These are phyloP conservation scores for Penicillium subrubescens DNA, from an alignment of 495 filamentous ascomycete species.

Conservation along the genomic window DNA sequence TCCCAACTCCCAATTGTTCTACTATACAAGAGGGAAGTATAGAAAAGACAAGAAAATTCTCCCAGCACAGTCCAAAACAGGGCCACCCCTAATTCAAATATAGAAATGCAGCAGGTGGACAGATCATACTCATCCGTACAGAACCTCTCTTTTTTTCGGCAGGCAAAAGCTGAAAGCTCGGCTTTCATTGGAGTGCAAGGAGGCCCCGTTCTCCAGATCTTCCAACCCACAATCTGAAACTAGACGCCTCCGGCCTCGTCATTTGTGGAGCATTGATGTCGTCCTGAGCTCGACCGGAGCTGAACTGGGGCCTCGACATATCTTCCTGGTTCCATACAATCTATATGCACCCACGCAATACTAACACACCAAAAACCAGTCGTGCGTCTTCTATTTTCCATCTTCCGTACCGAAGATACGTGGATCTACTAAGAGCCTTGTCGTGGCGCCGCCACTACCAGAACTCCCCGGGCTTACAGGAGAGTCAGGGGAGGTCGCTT, in stretches of 20 bases:
- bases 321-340: background rate
- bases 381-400: background rate
- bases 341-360: background rate
- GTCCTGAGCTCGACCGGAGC: slow-evolving; percentile 15
- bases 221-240: slow-evolving; percentile 3
- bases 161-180: background rate
- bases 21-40: background rate
- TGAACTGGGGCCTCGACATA: slow-evolving; percentile 14
- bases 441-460: slow-evolving; percentile 8
- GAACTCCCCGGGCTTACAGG: background rate
- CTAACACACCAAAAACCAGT: background rate
- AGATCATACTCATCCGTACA: background rate
- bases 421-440: background rate
- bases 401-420: background rate
- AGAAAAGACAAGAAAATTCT: background rate
- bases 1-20: background rate
- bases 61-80: background rate
- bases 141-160: background rate
- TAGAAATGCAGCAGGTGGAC: slow-evolving; percentile 5
- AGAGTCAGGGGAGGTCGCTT: slow-evolving; percentile 4
- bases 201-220: slow-evolving; percentile 18
- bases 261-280: slow-evolving; percentile 1
- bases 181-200: slow-evolving; percentile 16
- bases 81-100: background rate
- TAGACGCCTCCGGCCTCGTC: background rate